These are phyloP conservation scores for Ustanciosporium gigantosporum DNA, from an alignment of 1,284 basidiomycete species.

Conservation along the genomic window DNA sequence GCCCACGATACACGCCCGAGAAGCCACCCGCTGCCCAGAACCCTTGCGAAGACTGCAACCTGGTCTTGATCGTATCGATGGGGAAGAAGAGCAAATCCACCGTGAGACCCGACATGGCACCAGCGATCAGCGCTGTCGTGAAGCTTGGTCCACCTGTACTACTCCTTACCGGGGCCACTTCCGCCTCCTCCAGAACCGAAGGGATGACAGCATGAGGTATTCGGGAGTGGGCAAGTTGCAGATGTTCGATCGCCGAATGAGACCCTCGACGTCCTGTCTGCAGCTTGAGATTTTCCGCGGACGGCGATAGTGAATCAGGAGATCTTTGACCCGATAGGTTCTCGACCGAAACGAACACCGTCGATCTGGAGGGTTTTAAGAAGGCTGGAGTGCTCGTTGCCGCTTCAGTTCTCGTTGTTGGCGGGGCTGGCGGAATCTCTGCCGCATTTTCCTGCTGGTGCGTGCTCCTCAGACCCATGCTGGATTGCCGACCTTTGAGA, in stretches of 20 bases:
- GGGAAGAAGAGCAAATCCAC: conserved; percentile 91
- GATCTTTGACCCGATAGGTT: conserved; percentile 6
- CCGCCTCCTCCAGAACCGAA: conserved; percentile 19
- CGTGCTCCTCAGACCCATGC: conserved; percentile 5
- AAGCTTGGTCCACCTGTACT: conserved; percentile 11
- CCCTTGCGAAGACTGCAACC: conserved; percentile 84
- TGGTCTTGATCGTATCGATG: conserved; percentile 93
- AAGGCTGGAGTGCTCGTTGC: conserved; percentile 3
- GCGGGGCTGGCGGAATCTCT: no score
- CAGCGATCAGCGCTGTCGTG: conserved; percentile 36
- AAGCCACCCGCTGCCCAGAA: conserved; percentile 87
- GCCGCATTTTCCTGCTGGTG: no score
- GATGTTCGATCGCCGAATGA: conserved; percentile 8
- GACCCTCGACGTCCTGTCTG: no score
- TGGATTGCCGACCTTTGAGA: conserved; percentile 13
- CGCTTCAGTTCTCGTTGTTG: no score
- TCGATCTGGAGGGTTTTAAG: conserved; percentile 7
- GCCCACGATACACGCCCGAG: conserved; percentile 86
- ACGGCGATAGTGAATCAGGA: no score
- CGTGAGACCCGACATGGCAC: conserved; percentile 53
- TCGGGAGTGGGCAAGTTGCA: conserved; percentile 5
- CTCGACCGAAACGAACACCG: conserved; percentile 11
- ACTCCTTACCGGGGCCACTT: not conserved
- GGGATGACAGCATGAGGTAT: conserved; percentile 16
- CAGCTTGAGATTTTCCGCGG: no score